Evolutionary conservation across 169 alveolate genomes (phyloP), one percentile per base, ranked within the genome.

Genomic region (Cryptosporidium sp.): DNA sequence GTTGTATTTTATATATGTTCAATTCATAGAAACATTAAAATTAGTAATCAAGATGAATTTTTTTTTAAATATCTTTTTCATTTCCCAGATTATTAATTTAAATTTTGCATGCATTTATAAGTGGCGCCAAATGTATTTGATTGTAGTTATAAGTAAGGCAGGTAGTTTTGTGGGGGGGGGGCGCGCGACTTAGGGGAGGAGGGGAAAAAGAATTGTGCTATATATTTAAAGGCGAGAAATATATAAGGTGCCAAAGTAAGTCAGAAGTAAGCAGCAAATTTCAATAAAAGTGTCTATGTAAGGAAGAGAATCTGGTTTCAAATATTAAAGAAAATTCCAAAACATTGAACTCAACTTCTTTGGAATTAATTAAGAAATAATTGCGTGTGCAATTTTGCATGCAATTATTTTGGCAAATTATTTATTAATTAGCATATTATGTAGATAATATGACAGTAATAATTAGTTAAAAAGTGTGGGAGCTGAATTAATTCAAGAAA

Each of bases 301-400:
- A 42, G 48, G 10, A 42, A 42, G 2, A 42, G 48, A 9, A 12
- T 42, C 16, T 0, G 16, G 48, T 1, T 42, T 16, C 21, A 37
- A 37, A 2, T 1, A 45, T 16, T 12, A 16, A 45, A 45, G 14
- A 45, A 12, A 9, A 3, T 9, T 45, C 53, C 1, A 45, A 0
- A 10, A 0, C n/a, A 45, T 14, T 45, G 21, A 0, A 14, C 5
- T 45, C n/a, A n/a, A n/a, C 18, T 45, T 45, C 53, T 45, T 45
- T 45, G 9, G 18, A 45, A 39, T 39, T 48, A 48, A 48, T 48
- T 14, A 14, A 48, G 18, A 16, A 48, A 48, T 48, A 48, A 26
- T 56, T 56, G 67, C 26, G 67, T 56, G 37, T 56, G 67, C 67
- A 56, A 21, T 1, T n/a, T 56, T 56, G 67, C 67, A 56, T 56